These are phyloP conservation scores for Graphilbum ipis-grandicollis DNA, from an alignment of 2,329 filamentous ascomycete genomes.

Conservation along the genomic window DNA sequence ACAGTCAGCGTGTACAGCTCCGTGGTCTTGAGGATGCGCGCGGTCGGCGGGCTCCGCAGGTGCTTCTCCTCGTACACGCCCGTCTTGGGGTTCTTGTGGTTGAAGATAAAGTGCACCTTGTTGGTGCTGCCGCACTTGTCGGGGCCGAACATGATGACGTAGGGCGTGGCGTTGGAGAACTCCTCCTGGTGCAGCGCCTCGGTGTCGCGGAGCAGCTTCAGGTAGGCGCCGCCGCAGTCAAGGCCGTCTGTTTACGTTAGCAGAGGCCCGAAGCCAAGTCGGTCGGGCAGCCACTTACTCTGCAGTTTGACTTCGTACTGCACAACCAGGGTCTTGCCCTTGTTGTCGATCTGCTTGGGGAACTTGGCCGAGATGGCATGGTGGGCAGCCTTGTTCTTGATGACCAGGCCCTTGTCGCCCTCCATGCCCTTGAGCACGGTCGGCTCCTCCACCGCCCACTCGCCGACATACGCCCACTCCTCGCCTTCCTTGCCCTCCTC, in stretches of 20 bases:
- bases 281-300: too few relatives aligned
- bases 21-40: conserved; percentile 78
- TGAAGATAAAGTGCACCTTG: conserved; percentile 98
- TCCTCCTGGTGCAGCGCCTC: conserved; percentile 92
- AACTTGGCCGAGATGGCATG: conserved; percentile 99
- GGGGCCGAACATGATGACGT: conserved; percentile 99
- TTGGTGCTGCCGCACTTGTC: conserved; percentile 99
- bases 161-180: conserved; percentile 93
- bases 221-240: conserved; percentile 94
- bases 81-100: conserved; percentile 99
- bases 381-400: conserved; percentile 96
- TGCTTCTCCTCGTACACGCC: conserved; percentile 99
- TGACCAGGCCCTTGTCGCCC: conserved; percentile 88
- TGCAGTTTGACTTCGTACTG: conserved; percentile 99
- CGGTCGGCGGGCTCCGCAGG: conserved; percentile 64
- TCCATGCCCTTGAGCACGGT: conserved; percentile 77
- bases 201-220: conserved; percentile 98
- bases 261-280: too few relatives aligned
- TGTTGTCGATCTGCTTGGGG: conserved; percentile 90
- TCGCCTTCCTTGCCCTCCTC: conserved; percentile 67
- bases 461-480: conserved; percentile 94
- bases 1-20: conserved; percentile 95
- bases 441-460: conserved; percentile 95
- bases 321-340: conserved; percentile 89
- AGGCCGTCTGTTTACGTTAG: conserved; percentile 88